Base-by-base conservation (phyloP, 805 yeast species). In the Barnettozyma sp. region DNA sequence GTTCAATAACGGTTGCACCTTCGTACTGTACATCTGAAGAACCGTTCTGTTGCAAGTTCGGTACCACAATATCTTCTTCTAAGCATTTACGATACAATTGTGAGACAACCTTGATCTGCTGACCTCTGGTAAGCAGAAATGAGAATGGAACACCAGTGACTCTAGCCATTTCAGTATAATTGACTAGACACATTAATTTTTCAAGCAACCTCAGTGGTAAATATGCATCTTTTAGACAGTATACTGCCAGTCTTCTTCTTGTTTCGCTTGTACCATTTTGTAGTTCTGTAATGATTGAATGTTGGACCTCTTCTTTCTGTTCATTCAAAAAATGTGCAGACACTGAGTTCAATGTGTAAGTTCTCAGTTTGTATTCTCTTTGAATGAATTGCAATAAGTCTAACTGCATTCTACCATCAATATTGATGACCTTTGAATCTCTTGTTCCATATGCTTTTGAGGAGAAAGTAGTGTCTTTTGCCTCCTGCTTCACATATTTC, bases 1-100 rank as follows among this genome's bases (percentile, higher is more conserved):
- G 99, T 56, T 94, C 98, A 60, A 92, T 92, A 47, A 92, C 99
- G 0, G 98, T 92, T 6, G 99, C 99, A 66, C 99, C 99, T 59
- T 92, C 99, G 55, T 92, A 92, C 46, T 76, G 82, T 54, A 87
- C 97, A 56, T 94, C 97, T 40, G 75, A 68, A 8, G 80, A 68
- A 2, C 94, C 95, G 38, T 65, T 74, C 41, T 78, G 73, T 48
- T 73, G 78, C 76, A 90, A 69, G 52, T 92, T 90, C 0, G 99
- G 99, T 26, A 92, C 80, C 4, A 92, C 88, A 36, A 90, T 76
- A 46, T 82, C 86, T 40, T 83, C 78, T 47, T 85, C 77, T 14
- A 86, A 63, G 55, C 98, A 94, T 59, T 92, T 94, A 48, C 99
- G 71, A 62, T 85, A 92, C 33, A 92, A 66, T 62, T 92, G 99